These are phyloP conservation scores for Psilocybe cyanescens DNA, from an alignment of 768 basidiomycete genomes.

Conservation along the genomic window DNA sequence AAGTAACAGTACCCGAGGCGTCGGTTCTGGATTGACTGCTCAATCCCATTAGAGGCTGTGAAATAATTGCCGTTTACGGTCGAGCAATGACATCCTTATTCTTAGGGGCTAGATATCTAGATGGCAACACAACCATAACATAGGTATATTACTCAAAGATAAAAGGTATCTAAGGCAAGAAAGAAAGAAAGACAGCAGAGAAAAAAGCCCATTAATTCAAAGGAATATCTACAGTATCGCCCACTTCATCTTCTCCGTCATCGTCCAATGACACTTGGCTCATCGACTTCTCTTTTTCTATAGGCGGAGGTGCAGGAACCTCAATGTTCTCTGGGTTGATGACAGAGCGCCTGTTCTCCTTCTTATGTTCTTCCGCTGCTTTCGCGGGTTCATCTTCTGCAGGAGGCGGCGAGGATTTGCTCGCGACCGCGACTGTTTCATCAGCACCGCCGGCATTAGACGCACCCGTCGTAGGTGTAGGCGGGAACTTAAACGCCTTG, in stretches of 20 bases:
- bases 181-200: background rate
- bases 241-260: slow-evolving; percentile 74
- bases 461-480: slow-evolving; percentile 29
- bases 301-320: slow-evolving; percentile 79
- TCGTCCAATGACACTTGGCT: slow-evolving; percentile 37
- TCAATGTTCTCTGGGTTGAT: slow-evolving; percentile 70
- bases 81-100: background rate
- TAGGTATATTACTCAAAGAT: background rate
- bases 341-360: slow-evolving; percentile 29
- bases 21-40: background rate
- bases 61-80: slow-evolving; percentile 3
- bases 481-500: slow-evolving; percentile 73
- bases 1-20: background rate
- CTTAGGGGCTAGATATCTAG: background rate
- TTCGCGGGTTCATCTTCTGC: background rate
- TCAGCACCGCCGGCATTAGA: background rate
- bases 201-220: slow-evolving; percentile 36
- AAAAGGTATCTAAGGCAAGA: background rate
- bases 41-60: slow-evolving; percentile 1
- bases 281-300: slow-evolving; percentile 67
- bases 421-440: slow-evolving; percentile 8
- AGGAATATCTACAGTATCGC: slow-evolving; percentile 77
- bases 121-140: background rate
- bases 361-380: slow-evolving; percentile 1
- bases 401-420: slow-evolving; percentile 14